Base-by-base conservation (phyloP, 202 grass and related monocot genomes). In the Carex arenaria region DNA sequence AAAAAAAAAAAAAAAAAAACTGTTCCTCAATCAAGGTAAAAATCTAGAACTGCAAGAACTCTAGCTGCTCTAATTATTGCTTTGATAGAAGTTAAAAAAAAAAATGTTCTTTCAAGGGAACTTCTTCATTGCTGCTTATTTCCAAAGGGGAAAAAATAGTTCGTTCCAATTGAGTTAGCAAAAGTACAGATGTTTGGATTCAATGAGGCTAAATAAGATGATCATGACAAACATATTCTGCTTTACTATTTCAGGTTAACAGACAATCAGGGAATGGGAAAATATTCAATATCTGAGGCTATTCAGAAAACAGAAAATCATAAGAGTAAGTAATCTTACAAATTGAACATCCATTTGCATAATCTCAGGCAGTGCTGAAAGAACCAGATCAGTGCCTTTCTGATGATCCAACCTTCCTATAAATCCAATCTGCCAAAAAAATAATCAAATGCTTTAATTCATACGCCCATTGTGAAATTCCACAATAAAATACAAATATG, bases 381-480 rank as follows among this genome's bases (percentile, higher is more conserved):
- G 84, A 82, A 98, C 93, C 72, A 98, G 85, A 88, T 95, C 96
- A 85, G 89, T 93, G 65, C 96, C 96, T 90, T 98, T 98, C 81
- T 98, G 96, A 81, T 95, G 93, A 63, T 95, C 96, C 88, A 98
- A 84, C 78, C 96, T 92, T 90, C 96, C 96, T 90, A 98, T 98
- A 85, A 95, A 98, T 45, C 96, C 96, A 86, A 98, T 93, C 93
- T 98, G 86, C 72, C 30, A 93, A 88, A 65, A 26, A 86, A 28
- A 55, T 51, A 52, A 82, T 36, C 23, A 53, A 17, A 14, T 32
- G 3, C 7, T 52, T 68, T 81, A 79, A 32, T 47, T 26, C 64
- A 68, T 55, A 51, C 15, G 10, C 12, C 22, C 45, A 74, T 30
- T 15, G 86, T 81, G 55, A 69, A 82, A 5, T 59, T 36, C 36